These are phyloP conservation scores for Neurospora sp. DNA, from an alignment of 495 filamentous ascomycete species.

Conservation along the genomic window DNA sequence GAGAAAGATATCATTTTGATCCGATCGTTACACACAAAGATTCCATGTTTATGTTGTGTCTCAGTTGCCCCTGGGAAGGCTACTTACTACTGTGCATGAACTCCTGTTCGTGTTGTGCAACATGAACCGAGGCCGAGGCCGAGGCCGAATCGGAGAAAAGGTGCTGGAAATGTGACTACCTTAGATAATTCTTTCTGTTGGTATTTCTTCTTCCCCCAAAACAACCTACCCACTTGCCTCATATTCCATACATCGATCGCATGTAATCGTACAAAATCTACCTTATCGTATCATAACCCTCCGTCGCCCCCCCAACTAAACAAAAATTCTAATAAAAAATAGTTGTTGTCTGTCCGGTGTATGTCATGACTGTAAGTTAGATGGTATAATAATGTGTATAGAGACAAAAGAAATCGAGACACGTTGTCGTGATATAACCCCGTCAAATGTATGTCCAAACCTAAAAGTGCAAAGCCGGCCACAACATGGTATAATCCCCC, in stretches of 20 bases:
- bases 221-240: neutral
- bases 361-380: no score
- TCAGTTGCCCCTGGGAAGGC: neutral
- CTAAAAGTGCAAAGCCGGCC: constrained; percentile 25
- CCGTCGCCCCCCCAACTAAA: neutral
- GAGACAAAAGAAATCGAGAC: neutral
- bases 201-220: neutral
- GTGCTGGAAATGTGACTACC: neutral
- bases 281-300: neutral
- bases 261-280: neutral
- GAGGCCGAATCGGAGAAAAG: neutral
- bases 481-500: constrained; percentile 24
- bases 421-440: neutral
- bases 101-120: neutral
- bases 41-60: neutral
- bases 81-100: neutral
- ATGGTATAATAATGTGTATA: neutral
- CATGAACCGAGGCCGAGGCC: neutral
- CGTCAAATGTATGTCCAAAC: neutral
- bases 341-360: no score
- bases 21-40: neutral
- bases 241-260: neutral
- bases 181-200: neutral
- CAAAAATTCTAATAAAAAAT: neutral
- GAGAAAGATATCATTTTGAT: neutral